A percentile compares a stretch with the other conserved stretches of the same genome.
These are phyloP conservation scores for Spiromastix sp. DNA, from an alignment of 2,329 filamentous ascomycete species.

Conservation along the genomic window DNA sequence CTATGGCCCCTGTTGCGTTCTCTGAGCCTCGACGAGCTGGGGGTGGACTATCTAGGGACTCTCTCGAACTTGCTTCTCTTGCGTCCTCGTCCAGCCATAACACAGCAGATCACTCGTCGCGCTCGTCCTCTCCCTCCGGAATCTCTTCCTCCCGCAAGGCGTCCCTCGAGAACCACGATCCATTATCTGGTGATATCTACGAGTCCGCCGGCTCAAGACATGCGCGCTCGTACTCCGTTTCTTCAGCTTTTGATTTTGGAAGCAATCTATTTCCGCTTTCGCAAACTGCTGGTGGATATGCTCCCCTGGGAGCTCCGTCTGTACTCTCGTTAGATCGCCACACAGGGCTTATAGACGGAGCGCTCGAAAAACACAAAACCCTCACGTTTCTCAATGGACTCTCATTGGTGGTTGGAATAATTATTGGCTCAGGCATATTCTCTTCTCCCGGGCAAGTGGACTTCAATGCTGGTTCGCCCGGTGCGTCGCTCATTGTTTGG, in stretches of 20 bases:
- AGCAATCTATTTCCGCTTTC: conserved; percentile 85
- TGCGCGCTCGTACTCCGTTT: conserved; percentile 72
- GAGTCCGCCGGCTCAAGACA: conserved; percentile 43
- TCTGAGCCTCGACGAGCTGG: conserved; percentile 20
- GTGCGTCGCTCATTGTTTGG: conserved; percentile 86
- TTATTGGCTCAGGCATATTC: conserved; percentile 95
- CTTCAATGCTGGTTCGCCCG: conserved; percentile 79
- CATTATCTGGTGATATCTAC: conserved; percentile 43
- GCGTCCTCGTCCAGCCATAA: conserved; percentile 64
- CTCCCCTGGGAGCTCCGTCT: conserved; percentile 69
- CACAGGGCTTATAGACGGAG: conserved; percentile 58
- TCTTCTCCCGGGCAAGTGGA: conserved; percentile 90
- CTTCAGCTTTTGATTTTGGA: conserved; percentile 93
- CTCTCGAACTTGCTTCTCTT: conserved; percentile 88
- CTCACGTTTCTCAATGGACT: conserved; percentile 90
- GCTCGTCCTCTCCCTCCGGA: conserved; percentile 67
- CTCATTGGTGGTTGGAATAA: conserved; percentile 80
- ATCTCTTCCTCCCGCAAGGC: conserved; percentile 85
- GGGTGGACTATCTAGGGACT: conserved; percentile 55
- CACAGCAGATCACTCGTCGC: conserved; percentile 53
- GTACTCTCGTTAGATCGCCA: conserved; percentile 43
- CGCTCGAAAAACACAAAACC: conserved; percentile 88
- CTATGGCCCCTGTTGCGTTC: conserved; percentile 26
- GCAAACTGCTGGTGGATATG: conserved; percentile 71
- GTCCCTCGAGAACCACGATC: conserved; percentile 80